phyloP scores from a whole-genome alignment of 1,284 basidiomycete genomes.

The Fomitopsis schrenkii region DNA sequence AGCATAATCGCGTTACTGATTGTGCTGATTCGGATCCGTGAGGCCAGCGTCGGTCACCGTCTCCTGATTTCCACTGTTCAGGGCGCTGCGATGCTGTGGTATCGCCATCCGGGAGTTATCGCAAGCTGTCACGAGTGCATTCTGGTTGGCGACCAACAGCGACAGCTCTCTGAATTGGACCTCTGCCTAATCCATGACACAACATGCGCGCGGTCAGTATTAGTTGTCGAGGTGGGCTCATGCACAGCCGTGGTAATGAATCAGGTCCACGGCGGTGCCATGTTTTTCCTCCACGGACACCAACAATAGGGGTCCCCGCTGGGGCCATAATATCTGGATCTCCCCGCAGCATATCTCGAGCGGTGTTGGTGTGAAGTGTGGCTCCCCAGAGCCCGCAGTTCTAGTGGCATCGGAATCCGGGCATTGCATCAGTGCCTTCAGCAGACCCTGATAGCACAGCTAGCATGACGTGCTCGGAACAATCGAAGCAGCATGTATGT shows the following conservation, averaged over 20 bases:
- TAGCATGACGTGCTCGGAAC: slow-evolving; percentile 1
- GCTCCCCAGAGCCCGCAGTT: not conserved
- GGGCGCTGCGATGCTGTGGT: slow-evolving; percentile 1
- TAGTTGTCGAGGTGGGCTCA: not conserved
- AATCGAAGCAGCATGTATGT: not conserved
- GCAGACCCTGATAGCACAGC: not conserved
- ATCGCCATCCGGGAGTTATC: not conserved
- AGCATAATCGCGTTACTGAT: not conserved
- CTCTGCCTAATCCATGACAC: not conserved
- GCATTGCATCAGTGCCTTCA: not conserved
- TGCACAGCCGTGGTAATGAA: not conserved
- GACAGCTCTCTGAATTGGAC: not conserved
- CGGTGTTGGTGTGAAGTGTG: not conserved
- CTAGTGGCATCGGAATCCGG: not conserved
- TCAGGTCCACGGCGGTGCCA: not conserved
- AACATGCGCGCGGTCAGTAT: not conserved
- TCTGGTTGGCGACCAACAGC: not conserved
- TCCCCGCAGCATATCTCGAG: not conserved
- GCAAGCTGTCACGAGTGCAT: not conserved
- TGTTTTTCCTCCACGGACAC: not conserved
- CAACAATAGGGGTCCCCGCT: not conserved
- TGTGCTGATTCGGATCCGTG: slow-evolving; percentile 3
- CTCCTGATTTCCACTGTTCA: not conserved
- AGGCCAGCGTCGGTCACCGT: not conserved
- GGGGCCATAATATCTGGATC: not conserved